Evolutionary conservation across 495 filamentous ascomycete genomes (phyloP), one percentile per base, ranked within the genome.

Genomic region (Alectoria sarmentosa): DNA sequence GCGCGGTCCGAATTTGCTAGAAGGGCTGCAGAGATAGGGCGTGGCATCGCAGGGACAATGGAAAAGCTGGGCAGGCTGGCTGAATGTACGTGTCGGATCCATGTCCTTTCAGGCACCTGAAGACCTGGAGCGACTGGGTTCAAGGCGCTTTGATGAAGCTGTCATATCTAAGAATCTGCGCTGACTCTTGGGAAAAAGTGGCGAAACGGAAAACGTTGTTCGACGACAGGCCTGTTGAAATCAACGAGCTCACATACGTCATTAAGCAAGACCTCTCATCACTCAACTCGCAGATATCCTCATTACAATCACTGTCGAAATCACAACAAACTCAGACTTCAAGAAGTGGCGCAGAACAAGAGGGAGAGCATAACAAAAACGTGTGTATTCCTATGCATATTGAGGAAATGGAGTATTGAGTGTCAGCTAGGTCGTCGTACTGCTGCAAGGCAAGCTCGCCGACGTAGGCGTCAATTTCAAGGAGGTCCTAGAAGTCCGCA

Each of bases 221-320:
- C 72, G 94, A 98, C 74, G 94, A 98, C 77, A 84, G 89, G 74
- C 92, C 94, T 3, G 89, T 96, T 44, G 94, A 98, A 75, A 97
- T 98, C 76, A 91, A 92, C 73, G 91, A 98, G 71, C 85, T 98
- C 75, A 94, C 92, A 14, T 96, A 90, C 70, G 86, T 96, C 73
- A 97, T 98, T 77, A 98, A 98, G 76, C 94, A 98, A 81, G 95
- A 98, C 71, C 84, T 98, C 34, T 90, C 92, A 1, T 86, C 88
- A 15, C 76, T 98, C 63, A 97, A 96, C 74, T 82, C 88, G 64
- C 87, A 93, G 72, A 98, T 98, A 71, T 86, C 87, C 55, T 81
- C 78, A 26, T 77, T 98, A 46, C 90, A 96, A 73, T 76, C 84
- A 4, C 82, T 97, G 26, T 86, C 84, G 0, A 78, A 83, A 39